Evolutionary conservation across 805 yeast genomes (phyloP), one percentile per base, ranked within the genome.

Genomic region (Teunomyces panamensis): DNA sequence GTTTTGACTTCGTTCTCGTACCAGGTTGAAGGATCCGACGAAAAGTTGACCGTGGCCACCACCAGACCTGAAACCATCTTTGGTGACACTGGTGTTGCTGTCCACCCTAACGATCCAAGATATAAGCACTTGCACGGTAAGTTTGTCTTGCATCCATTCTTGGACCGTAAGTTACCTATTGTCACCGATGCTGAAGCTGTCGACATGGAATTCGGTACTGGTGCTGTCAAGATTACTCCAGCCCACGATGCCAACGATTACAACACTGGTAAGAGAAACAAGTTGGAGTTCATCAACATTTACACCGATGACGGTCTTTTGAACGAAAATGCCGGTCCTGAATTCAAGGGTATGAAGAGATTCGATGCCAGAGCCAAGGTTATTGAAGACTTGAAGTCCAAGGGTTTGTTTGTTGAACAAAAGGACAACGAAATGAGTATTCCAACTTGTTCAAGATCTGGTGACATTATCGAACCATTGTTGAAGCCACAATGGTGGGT

Each of bases 401-500:
- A 74, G 67, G 96, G 88, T 29, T 78, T 91, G 55, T 86, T 72
- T 58, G 78, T 89, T 52, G 97, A 83, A 50, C 96, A 90, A 71
- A 78, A 84, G 67, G 97, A 90, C 67, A 92, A 94, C 65, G 96
- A 94, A 70, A 94, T 94, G 99, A 79, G 90, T 20, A 83, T 94
- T 53, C 99, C 99, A 57, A 71, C 80, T 45, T 94, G 99, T 74
- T 88, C 94, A 36, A 87, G 97, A 81, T 89, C 97, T 27, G 97
- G 97, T 56, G 99, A 94, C 71, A 77, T 94, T 54, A 91, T 94
- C 62, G 99, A 94, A 76, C 99, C 99, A 46, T 76, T 89, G 63
- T 78, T 94, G 73, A 94, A 94, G 75, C 99, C 99, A 52, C 99
- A 94, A 76, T 94, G 99, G 99, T 94, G 97, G 97, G 97, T 94